Conservation (phyloP, 805 yeast species). For the Candida nanaspora region DNA sequence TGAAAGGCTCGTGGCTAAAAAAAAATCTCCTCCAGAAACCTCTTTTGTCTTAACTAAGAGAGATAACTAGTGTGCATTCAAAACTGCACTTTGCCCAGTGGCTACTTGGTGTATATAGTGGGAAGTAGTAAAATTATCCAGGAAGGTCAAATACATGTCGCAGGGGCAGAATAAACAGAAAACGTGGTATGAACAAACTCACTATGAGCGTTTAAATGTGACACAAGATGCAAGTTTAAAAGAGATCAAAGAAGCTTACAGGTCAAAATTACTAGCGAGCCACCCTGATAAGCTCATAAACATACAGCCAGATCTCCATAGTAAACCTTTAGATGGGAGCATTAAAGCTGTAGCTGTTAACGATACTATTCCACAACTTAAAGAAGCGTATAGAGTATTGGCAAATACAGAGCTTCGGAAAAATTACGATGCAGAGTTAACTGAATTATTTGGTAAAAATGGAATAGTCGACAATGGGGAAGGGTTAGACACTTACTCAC, state of each 20-base stretch:
- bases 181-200: background rate
- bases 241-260: slow-evolving; percentile 60
- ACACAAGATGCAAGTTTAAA: slow-evolving; percentile 25
- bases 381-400: slow-evolving; percentile 59
- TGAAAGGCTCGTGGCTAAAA: background rate
- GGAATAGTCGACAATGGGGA: slow-evolving; percentile 47
- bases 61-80: no score
- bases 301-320: no score
- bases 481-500: slow-evolving; percentile 59
- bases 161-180: background rate
- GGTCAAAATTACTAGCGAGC: slow-evolving; percentile 42
- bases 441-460: slow-evolving; percentile 23
- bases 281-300: slow-evolving; percentile 94
- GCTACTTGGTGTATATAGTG: no score
- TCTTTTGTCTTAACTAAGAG: background rate
- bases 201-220: slow-evolving; percentile 57
- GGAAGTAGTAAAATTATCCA: no score
- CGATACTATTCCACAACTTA: slow-evolving; percentile 38
- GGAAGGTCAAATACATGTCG: background rate
- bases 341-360: no score
- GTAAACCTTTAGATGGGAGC: no score
- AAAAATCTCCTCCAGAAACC: background rate
- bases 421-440: slow-evolving; percentile 47
- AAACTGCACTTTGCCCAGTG: no score
- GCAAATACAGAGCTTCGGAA: slow-evolving; percentile 31